phyloP scores from a whole-genome alignment of 228 moss, liverwort and hornwort species.

The Sphagnum magellanicum region DNA sequence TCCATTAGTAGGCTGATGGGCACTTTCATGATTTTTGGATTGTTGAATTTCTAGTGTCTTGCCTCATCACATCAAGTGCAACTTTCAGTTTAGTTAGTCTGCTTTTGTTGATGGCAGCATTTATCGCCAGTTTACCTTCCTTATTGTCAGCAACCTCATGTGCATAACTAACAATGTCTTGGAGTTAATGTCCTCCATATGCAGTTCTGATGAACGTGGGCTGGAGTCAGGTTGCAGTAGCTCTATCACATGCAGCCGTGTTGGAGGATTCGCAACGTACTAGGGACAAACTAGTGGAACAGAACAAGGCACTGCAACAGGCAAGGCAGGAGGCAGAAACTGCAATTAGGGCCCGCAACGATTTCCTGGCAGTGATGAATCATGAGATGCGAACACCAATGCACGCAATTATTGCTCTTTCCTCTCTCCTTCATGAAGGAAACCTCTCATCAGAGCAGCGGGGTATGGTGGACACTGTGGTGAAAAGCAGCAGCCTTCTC shows the following conservation, averaged over 20 bases:
- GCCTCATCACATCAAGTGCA: too few relatives aligned
- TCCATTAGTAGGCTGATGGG: not conserved
- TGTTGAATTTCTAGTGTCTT: not conserved
- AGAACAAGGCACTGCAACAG: slow-evolving; percentile 44
- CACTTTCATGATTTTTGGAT: not conserved
- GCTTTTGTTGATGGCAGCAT: too few relatives aligned
- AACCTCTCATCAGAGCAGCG: slow-evolving; percentile 32
- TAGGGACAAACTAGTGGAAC: slow-evolving; percentile 43
- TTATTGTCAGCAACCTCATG: too few relatives aligned
- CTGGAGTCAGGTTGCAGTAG: slow-evolving; percentile 38
- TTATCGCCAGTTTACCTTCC: too few relatives aligned
- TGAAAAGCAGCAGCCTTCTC: slow-evolving; percentile 56
- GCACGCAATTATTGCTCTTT: slow-evolving; percentile 56
- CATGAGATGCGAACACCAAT: slow-evolving; percentile 65
- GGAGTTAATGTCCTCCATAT: too few relatives aligned
- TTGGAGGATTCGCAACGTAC: slow-evolving; percentile 53
- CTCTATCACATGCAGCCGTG: slow-evolving; percentile 55
- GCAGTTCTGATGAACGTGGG: not conserved
- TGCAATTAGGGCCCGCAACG: slow-evolving; percentile 48
- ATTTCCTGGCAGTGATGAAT: slow-evolving; percentile 60
- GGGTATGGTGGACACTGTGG: slow-evolving; percentile 48
- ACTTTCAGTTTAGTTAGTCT: too few relatives aligned
- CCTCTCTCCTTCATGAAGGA: slow-evolving; percentile 42
- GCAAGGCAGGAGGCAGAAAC: slow-evolving; percentile 49
- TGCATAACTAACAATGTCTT: too few relatives aligned